These are phyloP conservation scores for Aspergillus bombycis DNA, from an alignment of 2,329 filamentous ascomycete genomes.

Conservation along the genomic window DNA sequence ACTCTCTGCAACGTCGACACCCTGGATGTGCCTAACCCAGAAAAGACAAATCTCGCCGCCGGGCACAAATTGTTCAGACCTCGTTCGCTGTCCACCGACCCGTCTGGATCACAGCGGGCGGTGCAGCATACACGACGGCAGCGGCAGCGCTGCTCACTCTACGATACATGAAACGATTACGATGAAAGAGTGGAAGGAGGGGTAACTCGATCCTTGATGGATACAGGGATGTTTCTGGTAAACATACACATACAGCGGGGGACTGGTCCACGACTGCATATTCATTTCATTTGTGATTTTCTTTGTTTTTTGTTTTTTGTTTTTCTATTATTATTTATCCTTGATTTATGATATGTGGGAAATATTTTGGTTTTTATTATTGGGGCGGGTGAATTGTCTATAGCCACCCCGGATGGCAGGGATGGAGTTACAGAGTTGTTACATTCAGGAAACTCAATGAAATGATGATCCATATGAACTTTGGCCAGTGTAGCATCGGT, in stretches of 20 bases:
- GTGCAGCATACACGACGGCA: constrained; percentile 35
- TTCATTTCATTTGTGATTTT: constrained; percentile 1
- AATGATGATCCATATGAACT: not conserved
- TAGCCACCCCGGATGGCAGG: constrained; percentile 6
- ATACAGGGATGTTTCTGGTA: constrained; percentile 4
- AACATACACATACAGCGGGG: constrained; percentile 8
- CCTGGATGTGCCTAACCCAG: not conserved
- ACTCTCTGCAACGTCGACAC: too few species aligned
- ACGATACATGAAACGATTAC: constrained; percentile 31
- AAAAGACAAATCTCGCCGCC: constrained; percentile 31
- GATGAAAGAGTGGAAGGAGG: constrained; percentile 7
- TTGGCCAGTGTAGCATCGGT: not conserved
- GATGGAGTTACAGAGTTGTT: constrained; percentile 7
- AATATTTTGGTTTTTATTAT: not conserved
- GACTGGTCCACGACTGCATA: constrained; percentile 1
- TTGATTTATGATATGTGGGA: not conserved
- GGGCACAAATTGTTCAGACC: constrained; percentile 31
- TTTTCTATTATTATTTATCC: not conserved
- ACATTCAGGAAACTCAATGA: not conserved
- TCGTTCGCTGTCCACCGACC: constrained; percentile 37
- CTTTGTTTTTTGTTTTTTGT: not conserved
- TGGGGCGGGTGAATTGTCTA: not conserved
- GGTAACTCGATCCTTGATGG: not conserved
- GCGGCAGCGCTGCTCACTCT: constrained; percentile 37
- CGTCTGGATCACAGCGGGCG: constrained; percentile 36